Conservation (phyloP, 1,139 yeast genomes). For the Kurtzmaniella quercitrusa region DNA sequence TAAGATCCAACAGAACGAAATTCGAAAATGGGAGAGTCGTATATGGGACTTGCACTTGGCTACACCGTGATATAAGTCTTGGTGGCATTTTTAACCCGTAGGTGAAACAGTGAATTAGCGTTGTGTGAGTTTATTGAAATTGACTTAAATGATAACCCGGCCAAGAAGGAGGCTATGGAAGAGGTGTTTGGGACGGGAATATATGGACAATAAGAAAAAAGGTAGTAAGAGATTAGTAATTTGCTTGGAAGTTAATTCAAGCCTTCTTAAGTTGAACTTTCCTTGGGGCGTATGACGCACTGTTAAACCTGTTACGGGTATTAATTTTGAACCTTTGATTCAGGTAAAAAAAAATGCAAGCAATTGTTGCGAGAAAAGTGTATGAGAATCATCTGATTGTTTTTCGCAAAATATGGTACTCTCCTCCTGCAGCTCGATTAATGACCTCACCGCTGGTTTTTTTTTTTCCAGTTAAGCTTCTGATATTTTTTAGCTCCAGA, state of each 20-base stretch:
- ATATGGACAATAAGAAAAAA: too few relatives aligned
- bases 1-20: background rate
- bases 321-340: background rate
- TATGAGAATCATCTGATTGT: background rate
- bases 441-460: background rate
- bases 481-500: background rate
- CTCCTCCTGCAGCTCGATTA: background rate
- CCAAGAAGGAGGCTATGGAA: too few relatives aligned
- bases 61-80: background rate
- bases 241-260: background rate
- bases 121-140: too few relatives aligned
- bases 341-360: background rate
- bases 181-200: too few relatives aligned
- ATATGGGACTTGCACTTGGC: background rate
- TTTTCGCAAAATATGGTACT: background rate
- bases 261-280: background rate
- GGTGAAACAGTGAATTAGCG: too few relatives aligned
- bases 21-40: background rate
- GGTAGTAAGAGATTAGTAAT: too few relatives aligned
- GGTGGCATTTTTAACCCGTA: background rate
- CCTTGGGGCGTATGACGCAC: conserved; percentile 2
- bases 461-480: background rate
- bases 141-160: too few relatives aligned
- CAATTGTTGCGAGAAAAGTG: background rate
- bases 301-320: background rate